Percentiles rank a stretch among this genome's conserved stretches.
phyloP scores from a whole-genome alignment of 345 rosid genomes.

The Psidium friedrichsthalianum region DNA sequence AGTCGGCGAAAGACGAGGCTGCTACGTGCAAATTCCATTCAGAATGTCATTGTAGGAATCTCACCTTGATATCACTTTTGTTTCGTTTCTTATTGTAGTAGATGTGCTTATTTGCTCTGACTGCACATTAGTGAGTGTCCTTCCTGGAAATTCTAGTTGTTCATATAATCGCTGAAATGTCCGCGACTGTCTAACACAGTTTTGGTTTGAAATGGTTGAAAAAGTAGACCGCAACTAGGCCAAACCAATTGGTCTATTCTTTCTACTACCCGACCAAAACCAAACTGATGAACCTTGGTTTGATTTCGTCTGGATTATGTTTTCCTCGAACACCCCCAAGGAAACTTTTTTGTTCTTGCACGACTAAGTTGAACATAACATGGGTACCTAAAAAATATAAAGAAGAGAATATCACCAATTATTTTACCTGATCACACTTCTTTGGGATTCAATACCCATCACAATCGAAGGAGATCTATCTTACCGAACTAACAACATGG shows the following conservation, averaged over 20 bases:
- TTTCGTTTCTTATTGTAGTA: background rate
- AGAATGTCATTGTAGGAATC: background rate
- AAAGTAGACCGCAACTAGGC: background rate
- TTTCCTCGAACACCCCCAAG: too few species aligned
- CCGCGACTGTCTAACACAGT: background rate
- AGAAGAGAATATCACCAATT: too few species aligned
- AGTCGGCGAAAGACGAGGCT: background rate
- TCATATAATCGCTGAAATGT: background rate
- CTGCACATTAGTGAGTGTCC: background rate
- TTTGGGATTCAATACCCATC: too few species aligned
- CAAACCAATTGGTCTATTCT: background rate
- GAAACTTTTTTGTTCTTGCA: too few species aligned
- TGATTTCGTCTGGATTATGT: background rate
- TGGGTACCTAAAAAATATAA: too few species aligned
- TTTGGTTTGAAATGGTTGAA: background rate
- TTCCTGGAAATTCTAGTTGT: background rate
- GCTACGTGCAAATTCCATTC: background rate
- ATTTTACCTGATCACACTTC: too few species aligned
- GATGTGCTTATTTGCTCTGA: background rate
- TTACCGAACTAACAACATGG: too few species aligned
- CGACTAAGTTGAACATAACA: too few species aligned
- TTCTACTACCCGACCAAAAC: background rate
- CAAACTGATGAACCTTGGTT: background rate
- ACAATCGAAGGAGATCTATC: too few species aligned
- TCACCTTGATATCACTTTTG: background rate